Evolutionary conservation across 2,329 filamentous ascomycete genomes (phyloP).

Genomic region (Sordariomycetes sp.): DNA sequence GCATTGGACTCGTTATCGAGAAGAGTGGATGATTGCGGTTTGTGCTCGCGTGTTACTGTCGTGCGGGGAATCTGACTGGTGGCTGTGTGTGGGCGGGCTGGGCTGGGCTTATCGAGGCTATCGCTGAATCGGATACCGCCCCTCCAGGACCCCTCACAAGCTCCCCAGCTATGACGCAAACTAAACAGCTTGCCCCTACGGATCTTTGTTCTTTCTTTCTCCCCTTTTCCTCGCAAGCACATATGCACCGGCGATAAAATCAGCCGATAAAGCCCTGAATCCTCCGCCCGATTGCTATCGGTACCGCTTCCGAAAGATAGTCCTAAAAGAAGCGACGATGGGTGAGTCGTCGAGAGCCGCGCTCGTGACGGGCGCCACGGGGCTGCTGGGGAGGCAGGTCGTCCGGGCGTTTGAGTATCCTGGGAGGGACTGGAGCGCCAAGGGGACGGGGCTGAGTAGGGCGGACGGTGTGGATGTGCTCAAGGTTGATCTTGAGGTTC

Average conservation of each 20-base stretch:
- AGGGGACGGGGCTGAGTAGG: conserved; percentile 62
- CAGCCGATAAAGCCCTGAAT: neutral
- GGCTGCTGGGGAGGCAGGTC: conserved; percentile 71
- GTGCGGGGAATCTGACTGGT: neutral
- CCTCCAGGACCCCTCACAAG: neutral
- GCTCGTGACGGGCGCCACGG: conserved; percentile 73
- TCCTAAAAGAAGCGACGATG: neutral
- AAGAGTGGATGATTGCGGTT: neutral
- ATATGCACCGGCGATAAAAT: neutral
- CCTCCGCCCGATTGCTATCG: neutral
- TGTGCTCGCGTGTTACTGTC: neutral
- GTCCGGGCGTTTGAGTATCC: conserved; percentile 50
- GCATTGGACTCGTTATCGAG: neutral
- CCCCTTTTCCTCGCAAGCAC: neutral
- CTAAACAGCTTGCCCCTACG: neutral
- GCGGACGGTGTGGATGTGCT: conserved; percentile 57
- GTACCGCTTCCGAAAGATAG: neutral
- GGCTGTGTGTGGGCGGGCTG: neutral
- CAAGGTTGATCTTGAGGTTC: conserved; percentile 38
- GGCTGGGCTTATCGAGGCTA: neutral
- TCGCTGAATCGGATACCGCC: neutral
- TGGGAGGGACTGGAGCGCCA: conserved; percentile 49
- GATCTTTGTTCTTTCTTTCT: too few relatives aligned
- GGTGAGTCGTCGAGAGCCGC: conserved; percentile 26
- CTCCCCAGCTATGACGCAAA: neutral